phyloP scores from a whole-genome alignment of 1,284 basidiomycete genomes.

The Melampsora americana region DNA sequence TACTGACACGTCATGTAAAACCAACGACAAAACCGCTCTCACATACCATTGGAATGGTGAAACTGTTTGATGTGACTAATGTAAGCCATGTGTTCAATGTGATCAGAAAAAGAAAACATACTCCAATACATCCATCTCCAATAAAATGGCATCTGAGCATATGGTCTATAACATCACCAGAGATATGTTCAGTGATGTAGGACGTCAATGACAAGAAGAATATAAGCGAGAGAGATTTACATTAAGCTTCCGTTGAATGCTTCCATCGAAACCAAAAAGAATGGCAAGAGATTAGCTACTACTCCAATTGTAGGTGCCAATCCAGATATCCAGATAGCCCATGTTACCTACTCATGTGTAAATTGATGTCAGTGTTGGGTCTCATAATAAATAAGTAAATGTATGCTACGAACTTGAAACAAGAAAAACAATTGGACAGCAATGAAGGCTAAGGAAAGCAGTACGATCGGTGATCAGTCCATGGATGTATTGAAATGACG shows the following conservation, averaged over 20 bases:
- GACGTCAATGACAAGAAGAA: background rate
- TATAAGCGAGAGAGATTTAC: conserved; percentile 23
- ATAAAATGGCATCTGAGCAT: conserved; percentile 48
- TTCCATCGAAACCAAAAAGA: conserved; percentile 51
- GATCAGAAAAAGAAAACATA: background rate
- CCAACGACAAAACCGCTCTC: conserved; percentile 45
- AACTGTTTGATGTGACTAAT: background rate
- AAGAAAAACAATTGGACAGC: conserved; percentile 49
- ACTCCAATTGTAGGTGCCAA: conserved; percentile 48
- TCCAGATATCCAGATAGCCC: conserved; percentile 50
- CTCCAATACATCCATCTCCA: conserved; percentile 48
- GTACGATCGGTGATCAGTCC: background rate
- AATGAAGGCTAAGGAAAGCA: conserved; percentile 45
- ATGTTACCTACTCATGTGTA: conserved; percentile 46
- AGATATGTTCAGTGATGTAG: background rate
- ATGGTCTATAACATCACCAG: conserved; percentile 44
- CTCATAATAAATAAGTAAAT: background rate
- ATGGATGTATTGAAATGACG: no score
- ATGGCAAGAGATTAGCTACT: conserved; percentile 49
- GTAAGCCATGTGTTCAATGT: background rate
- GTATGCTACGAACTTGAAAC: conserved; percentile 46
- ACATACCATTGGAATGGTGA: conserved; percentile 48
- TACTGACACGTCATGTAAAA: conserved; percentile 43
- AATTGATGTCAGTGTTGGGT: background rate
- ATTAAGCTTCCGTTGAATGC: conserved; percentile 50